Evolutionary conservation across 2,329 filamentous ascomycete genomes (phyloP).

Genomic region (Pseudogymnoascus sp.): DNA sequence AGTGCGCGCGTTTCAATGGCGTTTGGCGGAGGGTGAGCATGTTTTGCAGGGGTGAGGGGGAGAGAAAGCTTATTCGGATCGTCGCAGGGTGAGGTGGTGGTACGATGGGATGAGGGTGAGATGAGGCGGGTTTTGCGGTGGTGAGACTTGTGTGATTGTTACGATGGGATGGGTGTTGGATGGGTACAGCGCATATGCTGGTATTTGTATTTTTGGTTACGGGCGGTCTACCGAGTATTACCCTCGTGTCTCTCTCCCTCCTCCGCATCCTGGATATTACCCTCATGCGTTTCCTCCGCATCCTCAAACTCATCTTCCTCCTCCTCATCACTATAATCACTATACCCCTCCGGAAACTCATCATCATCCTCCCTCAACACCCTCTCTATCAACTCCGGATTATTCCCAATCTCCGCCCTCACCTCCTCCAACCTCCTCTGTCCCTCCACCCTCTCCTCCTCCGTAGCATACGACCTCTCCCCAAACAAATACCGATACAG

Average conservation of each 20-base stretch:
- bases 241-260: not conserved
- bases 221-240: not conserved
- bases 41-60: not conserved
- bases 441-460: not conserved
- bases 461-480: not conserved
- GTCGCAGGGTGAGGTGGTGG: not conserved
- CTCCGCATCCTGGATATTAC: not conserved
- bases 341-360: not conserved
- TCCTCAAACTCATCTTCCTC: not conserved
- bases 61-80: not conserved
- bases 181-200: not conserved
- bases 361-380: not conserved
- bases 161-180: not conserved
- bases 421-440: not conserved
- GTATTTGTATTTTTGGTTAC: not conserved
- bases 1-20: not conserved
- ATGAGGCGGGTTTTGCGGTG: not conserved
- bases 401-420: not conserved
- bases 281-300: not conserved
- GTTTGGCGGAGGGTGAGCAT: not conserved
- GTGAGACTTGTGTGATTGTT: not conserved
- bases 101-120: not conserved
- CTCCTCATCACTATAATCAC: not conserved
- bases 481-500: constrained; percentile 5
- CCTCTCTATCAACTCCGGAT: not conserved